Conservation (phyloP, 495 filamentous ascomycete genomes). For the Aspergillus wentii region DNA sequence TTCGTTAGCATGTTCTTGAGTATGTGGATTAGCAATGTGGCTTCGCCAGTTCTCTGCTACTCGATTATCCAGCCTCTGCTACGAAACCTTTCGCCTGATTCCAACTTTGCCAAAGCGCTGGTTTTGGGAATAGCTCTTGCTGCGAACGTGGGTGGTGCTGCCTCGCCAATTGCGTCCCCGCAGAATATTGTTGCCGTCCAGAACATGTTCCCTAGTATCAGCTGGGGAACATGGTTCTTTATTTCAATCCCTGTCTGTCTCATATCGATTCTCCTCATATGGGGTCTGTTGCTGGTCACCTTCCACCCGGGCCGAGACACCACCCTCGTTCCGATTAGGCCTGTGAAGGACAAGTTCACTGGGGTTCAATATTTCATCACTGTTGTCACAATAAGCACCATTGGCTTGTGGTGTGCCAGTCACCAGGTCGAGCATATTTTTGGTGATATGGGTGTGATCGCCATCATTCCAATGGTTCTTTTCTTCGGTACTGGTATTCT, state of each 20-base stretch:
- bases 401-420: conserved; percentile 85
- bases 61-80: conserved; percentile 88
- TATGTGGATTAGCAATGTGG: conserved; percentile 99
- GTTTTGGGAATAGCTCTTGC: conserved; percentile 95
- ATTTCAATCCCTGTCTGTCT: conserved; percentile 89
- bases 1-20: conserved; percentile 95
- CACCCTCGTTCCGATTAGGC: conserved; percentile 86
- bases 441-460: conserved; percentile 97
- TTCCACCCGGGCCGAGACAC: conserved; percentile 82
- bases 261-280: conserved; percentile 83
- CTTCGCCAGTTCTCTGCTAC: conserved; percentile 96
- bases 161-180: conserved; percentile 92
- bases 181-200: conserved; percentile 96
- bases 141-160: conserved; percentile 92
- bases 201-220: conserved; percentile 86
- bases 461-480: conserved; percentile 88
- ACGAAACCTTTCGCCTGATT: conserved; percentile 85
- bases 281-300: conserved; percentile 75
- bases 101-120: conserved; percentile 87
- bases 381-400: conserved; percentile 77
- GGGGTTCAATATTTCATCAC: conserved; percentile 92
- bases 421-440: conserved; percentile 84
- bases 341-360: conserved; percentile 80
- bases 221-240: conserved; percentile 97
- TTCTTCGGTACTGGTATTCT: conserved; percentile 98